Evolutionary conservation across 257 asterid species (phyloP).

Genomic region (Fraxinus pennsylvanica): DNA sequence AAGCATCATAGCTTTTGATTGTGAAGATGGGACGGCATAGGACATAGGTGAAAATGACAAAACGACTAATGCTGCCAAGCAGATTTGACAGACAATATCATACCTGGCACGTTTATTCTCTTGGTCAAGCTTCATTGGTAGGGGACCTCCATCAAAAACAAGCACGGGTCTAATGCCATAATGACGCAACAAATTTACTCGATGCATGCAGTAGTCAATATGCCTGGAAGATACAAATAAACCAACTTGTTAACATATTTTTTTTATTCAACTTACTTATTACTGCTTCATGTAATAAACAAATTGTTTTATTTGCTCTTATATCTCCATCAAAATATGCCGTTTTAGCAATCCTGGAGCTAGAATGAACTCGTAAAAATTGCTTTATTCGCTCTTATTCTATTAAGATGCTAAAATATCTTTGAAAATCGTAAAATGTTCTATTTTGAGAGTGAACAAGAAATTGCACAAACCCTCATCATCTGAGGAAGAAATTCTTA

Average conservation of each 20-base stretch:
- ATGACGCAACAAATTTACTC: conserved; percentile 88
- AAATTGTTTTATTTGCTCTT: background rate
- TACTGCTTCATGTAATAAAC: conserved; percentile 1
- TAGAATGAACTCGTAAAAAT: background rate
- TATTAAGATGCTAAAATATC: background rate
- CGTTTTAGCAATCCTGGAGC: background rate
- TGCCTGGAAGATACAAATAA: conserved; percentile 56
- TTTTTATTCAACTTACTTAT: conserved; percentile 3
- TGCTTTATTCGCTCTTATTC: background rate
- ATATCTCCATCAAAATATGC: background rate
- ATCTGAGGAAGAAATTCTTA: background rate
- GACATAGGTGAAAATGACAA: conserved; percentile 4
- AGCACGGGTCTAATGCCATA: conserved; percentile 81
- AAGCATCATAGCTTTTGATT: background rate
- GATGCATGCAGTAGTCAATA: conserved; percentile 89
- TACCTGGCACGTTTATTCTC: conserved; percentile 93
- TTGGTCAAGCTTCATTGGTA: conserved; percentile 90
- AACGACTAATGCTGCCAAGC: conserved; percentile 6
- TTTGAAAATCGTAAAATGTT: background rate
- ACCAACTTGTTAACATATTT: background rate
- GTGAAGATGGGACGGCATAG: background rate
- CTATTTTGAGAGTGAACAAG: background rate
- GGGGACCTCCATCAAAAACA: conserved; percentile 92
- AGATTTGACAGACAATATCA: background rate
- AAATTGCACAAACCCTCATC: background rate